Base-by-base conservation (phyloP, 2,329 filamentous ascomycete genomes). In the Aspergillus sergii region DNA sequence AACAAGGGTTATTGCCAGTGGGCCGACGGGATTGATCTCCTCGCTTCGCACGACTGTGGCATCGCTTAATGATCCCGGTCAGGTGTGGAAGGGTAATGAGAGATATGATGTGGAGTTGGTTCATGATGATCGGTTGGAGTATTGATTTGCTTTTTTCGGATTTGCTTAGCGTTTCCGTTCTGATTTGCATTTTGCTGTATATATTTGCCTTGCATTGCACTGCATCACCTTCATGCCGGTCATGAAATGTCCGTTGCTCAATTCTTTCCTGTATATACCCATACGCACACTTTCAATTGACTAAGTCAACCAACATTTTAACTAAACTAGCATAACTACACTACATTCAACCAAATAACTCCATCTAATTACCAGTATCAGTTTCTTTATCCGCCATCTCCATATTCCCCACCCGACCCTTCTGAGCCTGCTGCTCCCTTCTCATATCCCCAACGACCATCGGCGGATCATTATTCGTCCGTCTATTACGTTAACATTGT, bases 1-100 rank as follows among this genome's bases (percentile, higher is more conserved):
- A 14, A 87, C 85, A 0, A 79, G 80, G 0, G 85, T 90, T 0
- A 83, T 87, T 70, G 87, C 84, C 0, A 89, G 87, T 68, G 88
- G 88, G 0, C 88, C 88, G 1, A 81, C 82, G 0, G 79, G 81
- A 1, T 88, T 90, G 84, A 83, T 88, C 7, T 80, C 79, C n/a
- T 86, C 88, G 59, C 69, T 90, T 62, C 78, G 88, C 30, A 74
- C 65, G 5, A 82, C 82, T 1, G 85, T 89, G 5, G 86, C 87
- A 1, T 69, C 68, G 9, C 81, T 80, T 46, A 89, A 89, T 72
- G 80, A 81, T 9, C 84, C 81, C 0, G 67, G 71, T 0, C 83
- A 79, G 66, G 86, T 89, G 11, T 89, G 86, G 87, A 83, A 75
- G 59, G 86, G 87, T 0, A 80, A 88, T 26, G 83, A 84, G 68